phyloP scores from a whole-genome alignment of 1,139 yeast genomes.

The Sugiyamaella grinbergsii region DNA sequence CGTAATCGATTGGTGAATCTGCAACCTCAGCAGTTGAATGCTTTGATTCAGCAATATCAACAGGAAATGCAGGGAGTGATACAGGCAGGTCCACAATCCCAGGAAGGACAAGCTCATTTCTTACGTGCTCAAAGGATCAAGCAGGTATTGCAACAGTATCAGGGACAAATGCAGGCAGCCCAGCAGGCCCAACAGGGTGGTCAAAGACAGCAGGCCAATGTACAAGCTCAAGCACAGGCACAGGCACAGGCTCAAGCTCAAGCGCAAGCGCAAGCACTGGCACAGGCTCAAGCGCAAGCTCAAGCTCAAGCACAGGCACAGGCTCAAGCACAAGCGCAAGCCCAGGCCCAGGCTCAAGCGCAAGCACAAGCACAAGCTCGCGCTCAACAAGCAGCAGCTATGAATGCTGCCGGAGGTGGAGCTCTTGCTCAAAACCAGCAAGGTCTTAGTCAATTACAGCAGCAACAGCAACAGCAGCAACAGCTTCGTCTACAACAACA shows the following conservation, averaged over 20 bases:
- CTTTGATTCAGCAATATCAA: conserved; percentile 60
- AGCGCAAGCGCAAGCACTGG: conserved; percentile 21
- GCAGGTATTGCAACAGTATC: conserved; percentile 47
- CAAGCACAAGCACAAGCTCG: conserved; percentile 10
- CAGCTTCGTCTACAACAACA: conserved; percentile 11
- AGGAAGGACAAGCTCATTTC: conserved; percentile 68
- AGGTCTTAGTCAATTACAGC: conserved; percentile 6
- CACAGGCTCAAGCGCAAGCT: conserved; percentile 19
- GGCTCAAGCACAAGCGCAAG: conserved; percentile 18
- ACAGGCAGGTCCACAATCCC: conserved; percentile 56
- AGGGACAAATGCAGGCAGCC: conserved; percentile 37
- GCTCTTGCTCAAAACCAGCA: conserved; percentile 11
- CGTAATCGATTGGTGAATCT: conserved; percentile 22
- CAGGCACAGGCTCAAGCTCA: conserved; percentile 23
- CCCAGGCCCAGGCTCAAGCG: conserved; percentile 3
- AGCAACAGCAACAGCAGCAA: conserved; percentile 14
- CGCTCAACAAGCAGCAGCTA: conserved; percentile 2
- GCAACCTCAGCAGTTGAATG: conserved; percentile 49
- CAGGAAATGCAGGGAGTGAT: conserved; percentile 66
- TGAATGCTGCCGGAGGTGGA: not conserved
- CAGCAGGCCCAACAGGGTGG: conserved; percentile 23
- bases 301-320: conserved; percentile 21
- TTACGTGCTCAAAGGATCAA: conserved; percentile 69
- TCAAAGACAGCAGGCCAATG: conserved; percentile 21
- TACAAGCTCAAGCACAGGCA: conserved; percentile 29